Evolutionary conservation across 2,329 filamentous ascomycete species (phyloP).

Genomic region (Phialophora expanda): DNA sequence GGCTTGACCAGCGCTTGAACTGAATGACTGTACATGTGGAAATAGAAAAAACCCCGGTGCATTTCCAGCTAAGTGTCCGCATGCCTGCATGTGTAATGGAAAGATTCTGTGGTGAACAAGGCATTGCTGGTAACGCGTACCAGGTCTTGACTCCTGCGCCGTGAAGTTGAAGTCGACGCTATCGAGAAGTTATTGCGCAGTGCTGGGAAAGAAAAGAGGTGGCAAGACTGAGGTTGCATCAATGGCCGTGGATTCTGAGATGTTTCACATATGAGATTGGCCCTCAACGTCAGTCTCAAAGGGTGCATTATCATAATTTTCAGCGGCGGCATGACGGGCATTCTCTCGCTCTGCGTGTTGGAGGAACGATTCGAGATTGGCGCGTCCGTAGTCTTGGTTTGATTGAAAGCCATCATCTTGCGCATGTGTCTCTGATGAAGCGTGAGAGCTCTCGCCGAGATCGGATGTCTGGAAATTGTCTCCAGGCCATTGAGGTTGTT

Average conservation of each 20-base stretch:
- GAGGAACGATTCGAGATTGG: neutral
- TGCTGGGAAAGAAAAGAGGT: neutral
- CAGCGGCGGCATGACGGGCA: neutral
- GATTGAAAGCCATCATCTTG: neutral
- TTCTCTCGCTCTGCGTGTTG: neutral
- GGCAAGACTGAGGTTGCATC: neutral
- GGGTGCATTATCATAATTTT: neutral
- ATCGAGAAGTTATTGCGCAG: neutral
- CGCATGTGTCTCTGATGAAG: neutral
- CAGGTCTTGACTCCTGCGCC: neutral
- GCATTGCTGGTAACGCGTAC: neutral
- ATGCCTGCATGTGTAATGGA: neutral
- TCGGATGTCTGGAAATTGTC: neutral
- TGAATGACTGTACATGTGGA: neutral
- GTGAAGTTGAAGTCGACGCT: neutral
- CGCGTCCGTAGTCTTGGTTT: neutral
- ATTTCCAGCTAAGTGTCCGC: neutral
- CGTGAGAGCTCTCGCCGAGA: neutral
- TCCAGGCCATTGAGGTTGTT: neutral
- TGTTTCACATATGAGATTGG: neutral
- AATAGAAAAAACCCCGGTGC: neutral
- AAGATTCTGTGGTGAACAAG: neutral
- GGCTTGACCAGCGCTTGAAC: neutral
- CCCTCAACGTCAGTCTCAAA: neutral
- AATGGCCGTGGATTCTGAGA: neutral